Evolutionary conservation across 176 grass and related monocot genomes (phyloP).

Genomic region (Hyparrhenia diplandra): DNA sequence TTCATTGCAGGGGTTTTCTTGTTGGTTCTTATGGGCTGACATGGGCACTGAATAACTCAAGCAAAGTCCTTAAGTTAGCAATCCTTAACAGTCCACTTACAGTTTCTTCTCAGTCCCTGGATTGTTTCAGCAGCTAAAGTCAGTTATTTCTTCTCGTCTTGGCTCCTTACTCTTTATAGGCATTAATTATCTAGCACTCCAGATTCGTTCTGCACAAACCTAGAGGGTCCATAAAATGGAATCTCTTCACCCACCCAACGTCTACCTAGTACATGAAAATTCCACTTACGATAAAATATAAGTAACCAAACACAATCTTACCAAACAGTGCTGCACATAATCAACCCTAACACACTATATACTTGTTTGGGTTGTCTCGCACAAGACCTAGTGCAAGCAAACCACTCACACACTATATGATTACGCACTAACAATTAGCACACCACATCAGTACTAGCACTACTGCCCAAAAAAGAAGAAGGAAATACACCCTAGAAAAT

Average conservation of each 20-base stretch:
- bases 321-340: neutral
- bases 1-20: conserved; percentile 69
- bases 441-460: neutral
- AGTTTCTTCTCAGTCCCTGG: conserved; percentile 79
- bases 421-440: neutral
- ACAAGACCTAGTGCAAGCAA: neutral
- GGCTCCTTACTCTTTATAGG: neutral
- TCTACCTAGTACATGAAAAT: neutral
- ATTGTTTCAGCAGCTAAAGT: conserved; percentile 91
- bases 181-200: neutral
- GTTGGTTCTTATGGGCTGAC: conserved; percentile 97
- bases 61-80: conserved; percentile 68
- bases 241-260: neutral
- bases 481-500: neutral
- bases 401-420: neutral
- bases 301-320: neutral
- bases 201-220: neutral
- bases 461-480: neutral
- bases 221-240: neutral
- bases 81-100: conserved; percentile 90
- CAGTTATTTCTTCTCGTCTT: conserved; percentile 24
- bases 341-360: neutral
- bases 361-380: neutral
- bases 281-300: neutral
- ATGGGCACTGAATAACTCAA: conserved; percentile 88